phyloP scores from a whole-genome alignment of 768 basidiomycete species.

The Hericium rajendrae region DNA sequence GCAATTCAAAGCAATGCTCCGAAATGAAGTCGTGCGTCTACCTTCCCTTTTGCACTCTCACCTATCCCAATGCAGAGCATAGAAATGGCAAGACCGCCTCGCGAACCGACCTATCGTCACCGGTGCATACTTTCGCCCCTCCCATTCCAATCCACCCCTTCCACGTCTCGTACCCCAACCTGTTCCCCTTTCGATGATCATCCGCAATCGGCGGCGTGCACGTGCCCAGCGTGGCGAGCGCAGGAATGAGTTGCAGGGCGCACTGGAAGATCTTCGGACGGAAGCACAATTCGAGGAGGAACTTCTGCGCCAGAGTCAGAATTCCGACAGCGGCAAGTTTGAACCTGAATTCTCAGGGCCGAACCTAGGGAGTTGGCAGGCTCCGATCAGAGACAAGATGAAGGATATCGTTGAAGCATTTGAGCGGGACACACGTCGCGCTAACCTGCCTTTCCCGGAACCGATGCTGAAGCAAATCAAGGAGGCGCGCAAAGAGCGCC shows the following conservation, averaged over 20 bases:
- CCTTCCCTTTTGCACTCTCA: not conserved
- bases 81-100: slow-evolving; percentile 50
- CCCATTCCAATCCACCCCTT: slow-evolving; percentile 56
- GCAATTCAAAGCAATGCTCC: slow-evolving; percentile 35
- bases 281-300: slow-evolving; percentile 32
- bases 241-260: slow-evolving; percentile 24
- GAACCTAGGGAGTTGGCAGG: slow-evolving; percentile 20
- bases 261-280: slow-evolving; percentile 23
- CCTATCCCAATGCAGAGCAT: not conserved
- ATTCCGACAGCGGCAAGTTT: slow-evolving; percentile 1
- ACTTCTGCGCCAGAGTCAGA: slow-evolving; percentile 5
- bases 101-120: slow-evolving; percentile 60
- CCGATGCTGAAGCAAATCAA: slow-evolving; percentile 40
- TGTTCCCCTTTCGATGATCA: slow-evolving; percentile 57
- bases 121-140: slow-evolving; percentile 58
- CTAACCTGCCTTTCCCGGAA: slow-evolving; percentile 32
- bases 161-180: slow-evolving; percentile 81
- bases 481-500: slow-evolving; percentile 48
- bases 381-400: slow-evolving; percentile 26
- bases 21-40: slow-evolving; percentile 41
- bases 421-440: slow-evolving; percentile 33
- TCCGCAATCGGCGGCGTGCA: slow-evolving; percentile 35
- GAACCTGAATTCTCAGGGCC: slow-evolving; percentile 16
- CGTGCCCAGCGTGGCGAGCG: slow-evolving; percentile 36
- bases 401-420: slow-evolving; percentile 25